Evolutionary conservation across 148 eudicot genomes (phyloP).

Genomic region (Pharnaceum exiguum): DNA sequence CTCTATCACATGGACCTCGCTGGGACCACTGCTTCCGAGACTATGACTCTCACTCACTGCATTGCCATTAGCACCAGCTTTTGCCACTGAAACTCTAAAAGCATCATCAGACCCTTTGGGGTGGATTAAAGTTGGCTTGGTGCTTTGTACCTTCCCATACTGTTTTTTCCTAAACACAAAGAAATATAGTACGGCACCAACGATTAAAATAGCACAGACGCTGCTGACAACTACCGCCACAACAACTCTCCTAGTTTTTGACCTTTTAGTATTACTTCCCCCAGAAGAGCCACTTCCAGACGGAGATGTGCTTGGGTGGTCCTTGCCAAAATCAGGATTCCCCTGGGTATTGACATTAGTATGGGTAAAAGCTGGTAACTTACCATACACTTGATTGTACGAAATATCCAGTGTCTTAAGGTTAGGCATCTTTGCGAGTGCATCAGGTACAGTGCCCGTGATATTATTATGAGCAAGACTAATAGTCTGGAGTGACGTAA

Average conservation of each 20-base stretch:
- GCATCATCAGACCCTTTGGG: constrained; percentile 62
- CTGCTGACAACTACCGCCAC: constrained; percentile 59
- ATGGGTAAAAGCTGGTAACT: constrained; percentile 42
- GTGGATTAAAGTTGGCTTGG: constrained; percentile 50
- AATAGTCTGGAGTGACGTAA: constrained; percentile 47
- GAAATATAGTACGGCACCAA: constrained; percentile 44
- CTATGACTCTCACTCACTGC: constrained; percentile 35
- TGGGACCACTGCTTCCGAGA: constrained; percentile 41
- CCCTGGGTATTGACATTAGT: constrained; percentile 39
- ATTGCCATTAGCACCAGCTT: constrained; percentile 35
- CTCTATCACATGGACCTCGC: constrained; percentile 58
- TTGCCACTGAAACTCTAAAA: constrained; percentile 54
- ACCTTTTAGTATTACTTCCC: constrained; percentile 14
- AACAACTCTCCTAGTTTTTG: constrained; percentile 43
- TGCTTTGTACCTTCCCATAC: constrained; percentile 40
- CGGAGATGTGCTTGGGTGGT: constrained; percentile 24
- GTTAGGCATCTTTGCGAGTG: constrained; percentile 50
- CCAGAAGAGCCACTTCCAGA: constrained; percentile 19
- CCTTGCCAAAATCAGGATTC: constrained; percentile 54
- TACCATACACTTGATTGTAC: constrained; percentile 52
- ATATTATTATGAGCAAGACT: constrained; percentile 54
- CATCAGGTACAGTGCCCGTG: constrained; percentile 64
- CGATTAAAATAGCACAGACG: constrained; percentile 28
- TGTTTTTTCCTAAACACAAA: constrained; percentile 42
- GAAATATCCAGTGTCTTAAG: constrained; percentile 56